Evolutionary conservation across 2,329 filamentous ascomycete species (phyloP).

Genomic region (Fusarium duplospermum): DNA sequence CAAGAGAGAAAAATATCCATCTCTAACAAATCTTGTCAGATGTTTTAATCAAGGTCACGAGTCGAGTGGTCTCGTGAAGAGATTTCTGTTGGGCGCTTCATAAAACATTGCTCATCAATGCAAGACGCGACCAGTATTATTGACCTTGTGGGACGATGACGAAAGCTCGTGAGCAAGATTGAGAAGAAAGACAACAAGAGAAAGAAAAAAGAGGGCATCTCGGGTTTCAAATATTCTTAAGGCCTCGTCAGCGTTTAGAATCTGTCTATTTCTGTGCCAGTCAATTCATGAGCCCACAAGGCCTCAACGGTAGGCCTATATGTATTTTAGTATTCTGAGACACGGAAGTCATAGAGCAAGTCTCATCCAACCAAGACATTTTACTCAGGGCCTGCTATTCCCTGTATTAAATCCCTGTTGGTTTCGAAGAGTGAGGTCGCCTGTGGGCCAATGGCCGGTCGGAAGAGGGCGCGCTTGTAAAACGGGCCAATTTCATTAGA

Average conservation of each 20-base stretch:
- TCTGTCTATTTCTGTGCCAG: conserved; percentile 15
- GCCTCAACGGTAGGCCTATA: conserved; percentile 26
- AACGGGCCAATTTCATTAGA: conserved; percentile 37
- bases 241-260: not conserved
- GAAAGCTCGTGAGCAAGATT: conserved; percentile 2
- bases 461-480: conserved; percentile 36
- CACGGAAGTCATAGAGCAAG: not conserved
- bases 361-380: conserved; percentile 9
- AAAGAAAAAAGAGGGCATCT: conserved; percentile 2
- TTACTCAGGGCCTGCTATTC: conserved; percentile 6
- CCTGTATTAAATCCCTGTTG: conserved; percentile 18
- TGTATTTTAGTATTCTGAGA: not conserved
- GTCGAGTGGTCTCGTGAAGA: not conserved
- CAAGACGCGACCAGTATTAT: conserved; percentile 20
- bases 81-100: conserved; percentile 23
- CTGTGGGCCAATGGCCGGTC: conserved; percentile 30
- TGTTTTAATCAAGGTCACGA: not conserved
- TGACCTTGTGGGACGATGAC: conserved; percentile 35
- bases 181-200: not conserved
- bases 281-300: conserved; percentile 22
- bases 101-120: conserved; percentile 34
- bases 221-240: conserved; percentile 18
- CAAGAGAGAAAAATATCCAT: not conserved
- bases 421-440: conserved; percentile 14
- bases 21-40: not conserved